phyloP scores from a whole-genome alignment of 2,329 filamentous ascomycete genomes.

The Paecilomyces dactylethromorphus region DNA sequence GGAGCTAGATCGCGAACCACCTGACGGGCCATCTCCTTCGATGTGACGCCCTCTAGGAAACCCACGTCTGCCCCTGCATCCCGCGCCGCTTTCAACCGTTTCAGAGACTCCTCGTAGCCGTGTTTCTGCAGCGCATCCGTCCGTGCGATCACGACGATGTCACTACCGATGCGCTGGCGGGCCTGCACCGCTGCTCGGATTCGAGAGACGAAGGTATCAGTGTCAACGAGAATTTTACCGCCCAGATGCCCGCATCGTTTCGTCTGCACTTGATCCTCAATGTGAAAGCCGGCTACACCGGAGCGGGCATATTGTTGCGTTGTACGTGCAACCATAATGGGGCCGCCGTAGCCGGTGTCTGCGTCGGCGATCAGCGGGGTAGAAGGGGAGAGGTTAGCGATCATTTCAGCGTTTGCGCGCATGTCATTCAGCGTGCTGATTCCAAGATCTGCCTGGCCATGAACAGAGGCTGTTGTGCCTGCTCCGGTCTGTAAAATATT shows the following conservation, averaged over 20 bases:
- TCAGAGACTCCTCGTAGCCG: conserved; percentile 35
- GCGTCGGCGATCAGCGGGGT: conserved; percentile 49
- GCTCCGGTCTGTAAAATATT: conserved; percentile 40
- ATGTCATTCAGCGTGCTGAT: conserved; percentile 48
- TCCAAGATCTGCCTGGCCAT: conserved; percentile 46
- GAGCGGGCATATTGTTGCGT: conserved; percentile 45
- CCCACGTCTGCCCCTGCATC: conserved; percentile 36
- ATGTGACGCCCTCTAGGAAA: conserved; percentile 36
- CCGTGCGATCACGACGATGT: conserved; percentile 24
- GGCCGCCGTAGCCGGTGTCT: conserved; percentile 50
- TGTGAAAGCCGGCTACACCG: conserved; percentile 51
- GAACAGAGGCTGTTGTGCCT: conserved; percentile 42
- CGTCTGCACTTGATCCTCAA: conserved; percentile 50
- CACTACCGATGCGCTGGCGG: conserved; percentile 19
- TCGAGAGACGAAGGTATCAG: conserved; percentile 25
- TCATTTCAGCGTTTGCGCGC: conserved; percentile 51
- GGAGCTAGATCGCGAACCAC: conserved; percentile 29
- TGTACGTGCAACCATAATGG: conserved; percentile 44
- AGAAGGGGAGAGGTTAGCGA: conserved; percentile 44
- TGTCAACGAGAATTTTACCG: conserved; percentile 34
- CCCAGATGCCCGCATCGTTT: conserved; percentile 37
- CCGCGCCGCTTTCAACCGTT: conserved; percentile 31
- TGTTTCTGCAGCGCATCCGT: conserved; percentile 18
- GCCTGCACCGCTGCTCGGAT: conserved; percentile 31
- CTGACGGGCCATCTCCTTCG: conserved; percentile 29